A percentile compares a stretch with the other conserved stretches of the same genome.
Evolutionary conservation across 2,329 filamentous ascomycete genomes (phyloP).

Genomic region (Fusarium sp.): DNA sequence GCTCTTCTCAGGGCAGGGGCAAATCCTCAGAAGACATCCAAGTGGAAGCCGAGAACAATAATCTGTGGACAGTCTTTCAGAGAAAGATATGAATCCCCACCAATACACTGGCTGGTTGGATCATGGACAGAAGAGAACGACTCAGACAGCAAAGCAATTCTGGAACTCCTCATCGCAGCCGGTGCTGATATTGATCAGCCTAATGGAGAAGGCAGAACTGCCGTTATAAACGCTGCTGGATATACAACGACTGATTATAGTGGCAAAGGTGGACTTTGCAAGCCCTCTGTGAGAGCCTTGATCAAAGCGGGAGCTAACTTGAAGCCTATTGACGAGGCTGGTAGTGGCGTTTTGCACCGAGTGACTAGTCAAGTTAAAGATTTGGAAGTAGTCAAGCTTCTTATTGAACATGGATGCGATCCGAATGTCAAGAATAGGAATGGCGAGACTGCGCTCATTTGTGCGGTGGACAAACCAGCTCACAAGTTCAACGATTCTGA

Average conservation of each 20-base stretch:
- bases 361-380: background rate
- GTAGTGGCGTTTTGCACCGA: constrained; percentile 14
- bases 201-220: constrained; percentile 3
- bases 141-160: constrained; percentile 10
- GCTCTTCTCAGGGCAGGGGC: constrained; percentile 33
- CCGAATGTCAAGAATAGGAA: background rate
- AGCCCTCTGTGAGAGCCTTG: constrained; percentile 15
- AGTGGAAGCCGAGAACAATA: background rate
- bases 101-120: constrained; percentile 19
- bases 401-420: constrained; percentile 34
- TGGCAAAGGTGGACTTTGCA: background rate
- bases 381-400: constrained; percentile 14
- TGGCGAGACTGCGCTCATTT: constrained; percentile 8
- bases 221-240: constrained; percentile 5
- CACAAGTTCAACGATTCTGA: background rate
- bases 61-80: background rate
- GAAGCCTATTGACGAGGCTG: background rate
- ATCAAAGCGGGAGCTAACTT: constrained; percentile 24
- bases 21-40: constrained; percentile 18
- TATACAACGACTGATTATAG: too few relatives aligned
- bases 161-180: constrained; percentile 27
- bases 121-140: constrained; percentile 23
- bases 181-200: constrained; percentile 29
- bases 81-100: background rate
- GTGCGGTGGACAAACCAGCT: background rate